phyloP scores from a whole-genome alignment of 257 asterid genomes.

The Nyctanthes arbortristis region DNA sequence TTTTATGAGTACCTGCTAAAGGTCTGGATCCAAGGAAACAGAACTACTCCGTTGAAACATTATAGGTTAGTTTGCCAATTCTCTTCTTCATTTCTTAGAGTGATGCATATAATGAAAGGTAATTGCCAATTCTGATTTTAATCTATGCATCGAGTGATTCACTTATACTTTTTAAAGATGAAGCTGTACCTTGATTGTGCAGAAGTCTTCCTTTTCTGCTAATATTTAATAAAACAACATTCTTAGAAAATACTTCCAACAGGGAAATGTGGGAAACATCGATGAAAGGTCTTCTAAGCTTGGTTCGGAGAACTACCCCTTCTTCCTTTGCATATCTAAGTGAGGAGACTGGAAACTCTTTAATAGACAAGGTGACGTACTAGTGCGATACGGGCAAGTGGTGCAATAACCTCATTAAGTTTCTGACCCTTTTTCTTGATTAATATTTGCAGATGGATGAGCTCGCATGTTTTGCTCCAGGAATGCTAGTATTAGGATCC shows the following conservation, averaged over 20 bases:
- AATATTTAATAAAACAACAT: conserved; percentile 22
- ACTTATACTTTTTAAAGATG: not conserved
- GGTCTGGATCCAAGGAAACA: conserved; percentile 99
- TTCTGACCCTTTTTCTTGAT: too few relatives aligned
- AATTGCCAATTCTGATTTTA: too few relatives aligned
- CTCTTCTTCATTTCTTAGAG: conserved; percentile 10
- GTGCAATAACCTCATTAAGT: conserved; percentile 1
- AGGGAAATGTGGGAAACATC: conserved; percentile 99
- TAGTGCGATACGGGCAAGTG: conserved; percentile 12
- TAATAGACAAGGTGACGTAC: conserved; percentile 74
- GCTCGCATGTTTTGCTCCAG: conserved; percentile 99
- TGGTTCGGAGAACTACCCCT: conserved; percentile 89
- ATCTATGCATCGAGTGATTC: too few relatives aligned
- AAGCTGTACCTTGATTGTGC: not conserved
- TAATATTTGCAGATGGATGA: conserved; percentile 87
- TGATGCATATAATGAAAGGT: not conserved
- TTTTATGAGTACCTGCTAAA: conserved; percentile 93
- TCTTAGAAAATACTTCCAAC: conserved; percentile 25
- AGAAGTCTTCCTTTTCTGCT: conserved; percentile 5
- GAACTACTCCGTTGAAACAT: conserved; percentile 73
- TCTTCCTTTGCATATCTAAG: conserved; percentile 84
- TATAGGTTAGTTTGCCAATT: conserved; percentile 62
- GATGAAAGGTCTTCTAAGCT: conserved; percentile 89
- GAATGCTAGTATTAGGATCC: conserved; percentile 96
- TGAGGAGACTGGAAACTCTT: conserved; percentile 82